Base-by-base conservation (phyloP, 2,329 filamentous ascomycete genomes). In the Leptoxyphium fumago region DNA sequence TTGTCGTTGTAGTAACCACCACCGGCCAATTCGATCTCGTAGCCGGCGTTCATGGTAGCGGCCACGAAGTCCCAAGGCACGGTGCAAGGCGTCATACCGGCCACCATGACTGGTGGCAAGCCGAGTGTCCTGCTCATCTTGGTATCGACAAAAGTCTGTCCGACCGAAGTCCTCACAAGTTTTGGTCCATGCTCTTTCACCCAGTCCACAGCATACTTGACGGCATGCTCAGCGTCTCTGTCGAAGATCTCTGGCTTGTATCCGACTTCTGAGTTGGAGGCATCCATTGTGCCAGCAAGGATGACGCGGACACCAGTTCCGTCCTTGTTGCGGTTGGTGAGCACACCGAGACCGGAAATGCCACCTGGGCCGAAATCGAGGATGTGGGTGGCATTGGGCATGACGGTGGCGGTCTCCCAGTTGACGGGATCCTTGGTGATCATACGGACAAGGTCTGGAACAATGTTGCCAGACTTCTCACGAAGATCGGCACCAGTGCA, bases 281-380 rank as follows among this genome's bases (percentile, higher is more conserved):
- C 89, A 56, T 89, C 84, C 56, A 98, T 82, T n/a, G 86, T 77
- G 50, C 93, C 91, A 38, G 87, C 91, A 46, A 98, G 75, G 52
- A 98, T 94, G 52, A 98, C 88, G 48, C 89, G 86, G 30, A 98
- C 91, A 57, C 91, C 91, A 46, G 87, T 96, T 50, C 91, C 91
- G 64, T 98, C 93, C 72, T 98, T 98, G 75, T 96, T 98, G 56
- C 91, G 85, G 73, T 94, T 96, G 46, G 91, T 98, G 50, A 98
- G 72, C 39, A 94, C 84, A 59, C 91, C 93, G 17, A 98, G 80
- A 51, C 93, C 93, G 18, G 91, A 98, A 51, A 96, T 91, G 49
- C 91, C 93, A 58, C 91, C 91, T 17, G 91, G 91, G 40, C 93
- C 91, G 55, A 98, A 96, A 67, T 98, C 91, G 43, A 98, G 70